Percentiles rank a stretch among this genome's conserved stretches.
Evolutionary conservation across 768 basidiomycete genomes (phyloP).

Genomic region (Suillus decipiens): DNA sequence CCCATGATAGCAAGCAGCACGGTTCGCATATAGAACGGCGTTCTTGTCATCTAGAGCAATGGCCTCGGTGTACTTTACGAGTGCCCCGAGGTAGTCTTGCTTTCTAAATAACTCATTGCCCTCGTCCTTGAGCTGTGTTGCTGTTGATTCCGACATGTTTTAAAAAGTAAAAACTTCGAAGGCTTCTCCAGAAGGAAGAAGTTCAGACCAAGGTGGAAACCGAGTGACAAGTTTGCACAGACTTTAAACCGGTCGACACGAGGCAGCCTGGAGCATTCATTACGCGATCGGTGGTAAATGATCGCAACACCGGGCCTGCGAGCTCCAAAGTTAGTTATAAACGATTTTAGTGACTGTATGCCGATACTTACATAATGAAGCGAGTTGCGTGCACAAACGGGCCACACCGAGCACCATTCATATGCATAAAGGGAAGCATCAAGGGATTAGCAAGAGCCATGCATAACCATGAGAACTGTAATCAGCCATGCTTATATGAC

Average conservation of each 20-base stretch:
- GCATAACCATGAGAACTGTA: too few species aligned
- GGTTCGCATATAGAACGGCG: slow-evolving; percentile 45
- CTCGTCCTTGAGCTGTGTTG: slow-evolving; percentile 35
- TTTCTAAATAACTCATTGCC: slow-evolving; percentile 42
- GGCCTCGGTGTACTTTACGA: slow-evolving; percentile 43
- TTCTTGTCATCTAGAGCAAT: slow-evolving; percentile 40
- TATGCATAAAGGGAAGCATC: too few species aligned
- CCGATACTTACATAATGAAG: too few species aligned
- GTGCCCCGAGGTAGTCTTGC: slow-evolving; percentile 37
- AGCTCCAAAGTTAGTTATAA: background rate
- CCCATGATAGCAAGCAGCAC: slow-evolving; percentile 40
- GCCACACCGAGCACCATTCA: too few species aligned
- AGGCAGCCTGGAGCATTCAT: background rate
- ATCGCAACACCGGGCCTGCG: too few species aligned
- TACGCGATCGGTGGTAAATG: background rate
- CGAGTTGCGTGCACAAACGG: too few species aligned
- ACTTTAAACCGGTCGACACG: background rate
- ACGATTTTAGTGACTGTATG: too few species aligned
- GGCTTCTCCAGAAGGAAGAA: background rate
- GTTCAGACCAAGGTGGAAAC: background rate
- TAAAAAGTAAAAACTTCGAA: background rate
- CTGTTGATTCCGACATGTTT: background rate
- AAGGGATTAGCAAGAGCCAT: too few species aligned
- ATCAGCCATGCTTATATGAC: too few species aligned
- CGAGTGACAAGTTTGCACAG: background rate